These are phyloP conservation scores for Rubus idaeus DNA, from an alignment of 306 rosid species.

Conservation along the genomic window DNA sequence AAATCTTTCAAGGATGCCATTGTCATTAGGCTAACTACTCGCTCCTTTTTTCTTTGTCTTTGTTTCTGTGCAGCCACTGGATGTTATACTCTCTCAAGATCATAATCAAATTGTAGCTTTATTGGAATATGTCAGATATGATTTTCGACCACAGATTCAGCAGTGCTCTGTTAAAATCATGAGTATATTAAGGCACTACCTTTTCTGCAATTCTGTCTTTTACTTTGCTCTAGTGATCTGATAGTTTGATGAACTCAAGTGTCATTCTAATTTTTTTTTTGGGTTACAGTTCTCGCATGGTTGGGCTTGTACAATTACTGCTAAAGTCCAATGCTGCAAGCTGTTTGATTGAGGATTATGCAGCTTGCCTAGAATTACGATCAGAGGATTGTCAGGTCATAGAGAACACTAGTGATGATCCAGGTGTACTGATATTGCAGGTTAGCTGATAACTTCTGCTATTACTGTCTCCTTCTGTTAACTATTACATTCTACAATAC, in stretches of 20 bases:
- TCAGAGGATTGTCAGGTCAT: conserved; percentile 70
- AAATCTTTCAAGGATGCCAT: background rate
- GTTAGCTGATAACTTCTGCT: conserved; percentile 38
- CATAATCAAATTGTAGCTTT: conserved; percentile 84
- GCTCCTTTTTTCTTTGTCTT: background rate
- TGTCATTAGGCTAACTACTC: conserved; percentile 14
- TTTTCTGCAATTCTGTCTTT: conserved; percentile 25
- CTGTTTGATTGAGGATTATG: conserved; percentile 92
- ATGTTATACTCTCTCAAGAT: conserved; percentile 92
- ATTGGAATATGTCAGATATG: conserved; percentile 96
- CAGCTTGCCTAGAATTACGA: conserved; percentile 91
- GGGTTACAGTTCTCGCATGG: conserved; percentile 86
- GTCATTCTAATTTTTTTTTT: conserved; percentile 20
- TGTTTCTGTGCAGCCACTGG: conserved; percentile 72
- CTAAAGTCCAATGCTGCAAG: conserved; percentile 73
- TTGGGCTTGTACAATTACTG: conserved; percentile 82
- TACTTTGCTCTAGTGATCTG: conserved; percentile 13
- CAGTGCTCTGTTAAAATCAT: conserved; percentile 88
- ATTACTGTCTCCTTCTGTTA: conserved; percentile 2
- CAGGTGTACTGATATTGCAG: conserved; percentile 93
- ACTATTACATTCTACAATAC: background rate
- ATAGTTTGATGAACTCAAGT: conserved; percentile 7
- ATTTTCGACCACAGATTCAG: conserved; percentile 82
- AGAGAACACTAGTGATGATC: conserved; percentile 73
- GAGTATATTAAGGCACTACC: conserved; percentile 78